Evolutionary conservation across 768 basidiomycete species (phyloP), one percentile per base, ranked within the genome.

Genomic region (Lenzites betulinus): DNA sequence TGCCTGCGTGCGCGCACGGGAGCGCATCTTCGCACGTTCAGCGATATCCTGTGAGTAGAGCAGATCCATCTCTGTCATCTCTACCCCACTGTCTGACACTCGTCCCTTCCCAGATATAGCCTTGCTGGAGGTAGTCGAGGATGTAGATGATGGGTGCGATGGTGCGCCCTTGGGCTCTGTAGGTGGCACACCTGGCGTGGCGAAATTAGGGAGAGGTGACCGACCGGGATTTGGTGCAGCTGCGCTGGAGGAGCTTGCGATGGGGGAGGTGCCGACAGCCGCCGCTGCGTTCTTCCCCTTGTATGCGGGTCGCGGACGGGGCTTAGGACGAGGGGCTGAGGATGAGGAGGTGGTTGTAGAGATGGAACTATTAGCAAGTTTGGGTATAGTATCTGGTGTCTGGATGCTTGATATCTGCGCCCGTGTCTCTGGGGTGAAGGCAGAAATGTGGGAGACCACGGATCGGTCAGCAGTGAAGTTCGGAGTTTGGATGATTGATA

Each of bases 1-100:
- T 7, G 22, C 25, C 49, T 58, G 26, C 12, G 66, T 59, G 22
- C 66, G 64, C 2, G 64, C 67, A 36, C 73, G 69, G 1, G 70
- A 65, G 11, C 74, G 71, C 36, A 71, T 53, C 61, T 75, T 75
- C 16, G 73, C 68, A 8, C 73, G 70, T 39, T 75, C 74, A 2
- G 74, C 71, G 41, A 75, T 73, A 46, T 69, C 70, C 15, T 47
- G 57, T 2, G 70, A 63, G 54, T 61, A 49, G 13, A 38, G 26
- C 41, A 53, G 26, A 33, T 63, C 62, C 11, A 26, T 15, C 8
- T 54, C 57, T 3, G 35, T 25, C 46, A 60, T 33, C n/a, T 60
- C 59, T 2, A 60, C 28, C 2, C 59, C 59, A 26, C 59, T 60
- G 35, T 60, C 59, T 5, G 59, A 49, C 7, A 46, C 28, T 3